These are phyloP conservation scores for Begonia fuchsioides DNA, from an alignment of 306 rosid genomes.

Conservation along the genomic window DNA sequence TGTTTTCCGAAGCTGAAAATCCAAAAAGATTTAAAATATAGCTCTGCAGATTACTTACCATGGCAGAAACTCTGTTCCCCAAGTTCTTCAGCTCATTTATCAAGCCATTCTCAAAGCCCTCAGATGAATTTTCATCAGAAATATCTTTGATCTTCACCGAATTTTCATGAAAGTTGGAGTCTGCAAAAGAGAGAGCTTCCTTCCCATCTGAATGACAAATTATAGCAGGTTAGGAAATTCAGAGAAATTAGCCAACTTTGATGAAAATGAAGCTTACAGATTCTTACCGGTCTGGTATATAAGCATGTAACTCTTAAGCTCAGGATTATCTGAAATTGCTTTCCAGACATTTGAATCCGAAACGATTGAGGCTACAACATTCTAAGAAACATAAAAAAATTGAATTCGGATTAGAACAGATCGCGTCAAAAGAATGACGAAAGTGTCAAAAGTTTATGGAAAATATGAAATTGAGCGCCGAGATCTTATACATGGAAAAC, in stretches of 20 bases:
- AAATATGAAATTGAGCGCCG: too few species aligned
- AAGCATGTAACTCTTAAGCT: conserved; percentile 26
- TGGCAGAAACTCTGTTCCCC: conserved; percentile 21
- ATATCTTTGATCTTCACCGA: conserved; percentile 13
- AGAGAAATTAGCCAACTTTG: not conserved
- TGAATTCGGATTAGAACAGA: too few species aligned
- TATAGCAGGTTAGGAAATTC: not conserved
- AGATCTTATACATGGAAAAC: too few species aligned
- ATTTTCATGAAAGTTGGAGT: conserved; percentile 7
- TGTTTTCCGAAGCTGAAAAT: conserved; percentile 17
- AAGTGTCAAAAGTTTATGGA: too few species aligned
- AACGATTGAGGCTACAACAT: conserved; percentile 63
- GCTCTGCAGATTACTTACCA: conserved; percentile 28
- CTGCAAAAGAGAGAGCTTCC: conserved; percentile 13
- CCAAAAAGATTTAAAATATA: conserved; percentile 41
- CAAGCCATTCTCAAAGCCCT: not conserved
- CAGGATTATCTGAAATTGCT: conserved; percentile 49
- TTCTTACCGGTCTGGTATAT: conserved; percentile 29
- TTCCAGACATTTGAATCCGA: conserved; percentile 55
- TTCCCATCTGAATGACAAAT: not conserved
- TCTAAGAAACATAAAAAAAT: conserved; percentile 20
- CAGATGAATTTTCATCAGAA: conserved; percentile 3
- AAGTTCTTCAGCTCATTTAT: conserved; percentile 18
- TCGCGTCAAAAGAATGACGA: too few species aligned
- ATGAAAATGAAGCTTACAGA: not conserved